phyloP scores from a whole-genome alignment of 805 yeast species.

The Teunomyces lycoperdinae region DNA sequence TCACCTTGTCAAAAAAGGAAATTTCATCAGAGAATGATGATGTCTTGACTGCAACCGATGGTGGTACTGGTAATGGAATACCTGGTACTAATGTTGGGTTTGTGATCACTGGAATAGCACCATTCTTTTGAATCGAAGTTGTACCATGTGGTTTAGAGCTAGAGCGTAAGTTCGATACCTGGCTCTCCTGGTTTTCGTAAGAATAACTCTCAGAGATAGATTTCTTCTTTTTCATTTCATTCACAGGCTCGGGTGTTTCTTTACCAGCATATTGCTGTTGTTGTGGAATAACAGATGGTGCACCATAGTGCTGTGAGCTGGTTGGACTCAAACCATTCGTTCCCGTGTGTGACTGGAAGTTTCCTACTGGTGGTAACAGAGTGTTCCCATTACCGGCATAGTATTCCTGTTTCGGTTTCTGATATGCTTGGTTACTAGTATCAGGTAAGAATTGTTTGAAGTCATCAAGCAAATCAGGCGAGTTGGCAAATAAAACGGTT shows the following conservation, averaged over 20 bases:
- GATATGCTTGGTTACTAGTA: conserved; percentile 43
- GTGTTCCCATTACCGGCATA: conserved; percentile 30
- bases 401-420: conserved; percentile 24
- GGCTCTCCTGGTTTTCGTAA: conserved; percentile 43
- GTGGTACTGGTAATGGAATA: conserved; percentile 76
- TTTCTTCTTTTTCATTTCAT: conserved; percentile 17
- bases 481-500: conserved; percentile 80
- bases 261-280: conserved; percentile 5
- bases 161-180: conserved; percentile 47
- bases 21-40: conserved; percentile 80
- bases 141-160: conserved; percentile 11
- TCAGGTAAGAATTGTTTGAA: conserved; percentile 95
- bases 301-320: conserved; percentile 16
- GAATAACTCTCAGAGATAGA: conserved; percentile 27
- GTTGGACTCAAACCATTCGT: conserved; percentile 21
- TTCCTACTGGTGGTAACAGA: conserved; percentile 86
- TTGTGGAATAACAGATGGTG: conserved; percentile 11
- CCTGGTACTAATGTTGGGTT: conserved; percentile 78
- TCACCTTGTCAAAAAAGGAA: conserved; percentile 86
- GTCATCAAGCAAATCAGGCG: conserved; percentile 92
- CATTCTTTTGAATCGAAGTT: conserved; percentile 16
- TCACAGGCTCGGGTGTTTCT: conserved; percentile 9
- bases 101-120: conserved; percentile 32
- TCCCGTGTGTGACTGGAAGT: conserved; percentile 58
- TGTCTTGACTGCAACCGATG: conserved; percentile 40